Base-by-base conservation (phyloP, 2,329 filamentous ascomycete genomes). In the Cadophora sp. region DNA sequence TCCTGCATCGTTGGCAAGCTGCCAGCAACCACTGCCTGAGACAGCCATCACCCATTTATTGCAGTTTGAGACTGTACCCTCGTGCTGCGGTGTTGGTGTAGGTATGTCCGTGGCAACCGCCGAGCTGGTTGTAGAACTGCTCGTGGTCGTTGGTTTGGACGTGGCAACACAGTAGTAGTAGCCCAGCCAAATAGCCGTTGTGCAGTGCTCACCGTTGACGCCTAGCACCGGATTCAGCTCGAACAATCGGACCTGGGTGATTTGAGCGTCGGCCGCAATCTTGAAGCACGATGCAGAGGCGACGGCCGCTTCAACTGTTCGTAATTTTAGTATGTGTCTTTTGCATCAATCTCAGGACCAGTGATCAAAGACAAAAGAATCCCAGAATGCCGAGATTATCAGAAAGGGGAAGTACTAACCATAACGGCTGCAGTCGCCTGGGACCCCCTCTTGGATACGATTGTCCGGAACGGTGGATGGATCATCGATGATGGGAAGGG, bases 161-260 rank as follows among this genome's bases (percentile, higher is more conserved):
- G 43, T n/a, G 43, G 43, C 43, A 47, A 47, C 43, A 47, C 43
- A 47, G n/a, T 47, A 47, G 18, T 47, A 47, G 18, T 47, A 47
- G 43, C 18, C 43, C 18, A 47, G 16, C 43, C 43, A 47, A 16
- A 47, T 47, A 7, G 43, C 43, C n/a, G 43, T 47, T 9, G 43
- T 47, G 18, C 43, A 47, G 43, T 47, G 43, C 43, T 47, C 43
- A 47, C 43, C 43, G 43, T n/a, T 47, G 13, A 3, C n/a, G 18
- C 43, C 43, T n/a, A 47, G 43, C n/a, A 47, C 43, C 18, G 43
- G 43, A 47, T 47, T 47, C 43, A 47, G 43, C 43, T 47, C 43
- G 43, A 47, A 47, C 43, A 47, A 7, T n/a, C 18, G 13, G 43
- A 8, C 43, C 43, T 47, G 43, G 43, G 43, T 47, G 16, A 47